Percentiles rank a stretch among this genome's conserved stretches.
Evolutionary conservation across 1,284 basidiomycete genomes (phyloP).

Genomic region (Ustilago crameri): DNA sequence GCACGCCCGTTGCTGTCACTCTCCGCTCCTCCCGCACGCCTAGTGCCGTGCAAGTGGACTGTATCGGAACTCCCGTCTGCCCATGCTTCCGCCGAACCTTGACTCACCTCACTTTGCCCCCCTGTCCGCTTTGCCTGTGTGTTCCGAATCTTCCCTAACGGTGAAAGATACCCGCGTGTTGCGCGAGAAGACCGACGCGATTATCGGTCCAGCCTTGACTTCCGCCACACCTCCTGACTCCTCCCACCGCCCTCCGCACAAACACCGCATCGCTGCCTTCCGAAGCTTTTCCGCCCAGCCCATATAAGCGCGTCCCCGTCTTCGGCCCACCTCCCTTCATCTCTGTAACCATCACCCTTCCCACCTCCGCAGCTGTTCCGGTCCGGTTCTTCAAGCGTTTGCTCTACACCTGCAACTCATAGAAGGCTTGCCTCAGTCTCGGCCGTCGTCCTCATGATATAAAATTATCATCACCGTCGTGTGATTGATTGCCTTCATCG

Average conservation of each 20-base stretch:
- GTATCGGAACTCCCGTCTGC: neutral
- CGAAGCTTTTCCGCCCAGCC: neutral
- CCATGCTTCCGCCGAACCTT: slow-evolving; percentile 25
- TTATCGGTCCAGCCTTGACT: slow-evolving; percentile 1
- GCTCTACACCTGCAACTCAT: neutral
- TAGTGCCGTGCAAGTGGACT: neutral
- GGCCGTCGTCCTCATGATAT: neutral
- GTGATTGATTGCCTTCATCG: neutral
- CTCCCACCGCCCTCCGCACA: neutral
- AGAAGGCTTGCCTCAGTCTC: slow-evolving; percentile 1
- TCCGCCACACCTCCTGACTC: neutral
- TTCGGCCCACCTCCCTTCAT: neutral
- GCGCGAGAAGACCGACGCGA: slow-evolving; percentile 23
- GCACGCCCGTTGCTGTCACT: slow-evolving; percentile 5
- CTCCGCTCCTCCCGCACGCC: slow-evolving; percentile 3
- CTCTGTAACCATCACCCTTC: neutral
- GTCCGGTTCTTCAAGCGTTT: neutral
- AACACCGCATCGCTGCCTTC: neutral
- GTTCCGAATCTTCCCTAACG: slow-evolving; percentile 20
- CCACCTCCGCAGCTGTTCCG: neutral
- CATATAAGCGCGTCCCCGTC: slow-evolving; percentile 7
- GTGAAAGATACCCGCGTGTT: neutral
- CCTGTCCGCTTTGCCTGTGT: neutral
- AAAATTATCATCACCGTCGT: neutral
- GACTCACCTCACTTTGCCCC: slow-evolving; percentile 9